Conservation (phyloP, 441 rosid genomes). For the Gossypium davidsonii region DNA sequence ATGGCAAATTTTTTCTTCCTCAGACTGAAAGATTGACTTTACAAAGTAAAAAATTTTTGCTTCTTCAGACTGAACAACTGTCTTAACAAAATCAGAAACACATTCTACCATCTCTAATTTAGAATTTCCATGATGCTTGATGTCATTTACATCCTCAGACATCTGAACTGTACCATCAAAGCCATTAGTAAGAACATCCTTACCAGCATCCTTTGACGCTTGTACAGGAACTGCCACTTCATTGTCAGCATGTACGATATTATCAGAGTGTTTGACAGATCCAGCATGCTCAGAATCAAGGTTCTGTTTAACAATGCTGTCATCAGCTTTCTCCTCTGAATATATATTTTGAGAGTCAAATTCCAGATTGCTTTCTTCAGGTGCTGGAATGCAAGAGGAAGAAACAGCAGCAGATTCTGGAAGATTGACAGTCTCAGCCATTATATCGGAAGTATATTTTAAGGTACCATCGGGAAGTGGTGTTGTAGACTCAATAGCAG, state of each 20-base stretch:
- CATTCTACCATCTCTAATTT: not conserved
- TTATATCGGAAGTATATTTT: slow-evolving; percentile 25
- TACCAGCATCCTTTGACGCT: slow-evolving; percentile 1
- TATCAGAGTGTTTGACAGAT: slow-evolving; percentile 10
- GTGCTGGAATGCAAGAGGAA: not conserved
- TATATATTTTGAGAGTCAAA: slow-evolving; percentile 4
- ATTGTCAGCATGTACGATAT: not conserved
- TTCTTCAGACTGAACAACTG: not conserved
- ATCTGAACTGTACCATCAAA: not conserved
- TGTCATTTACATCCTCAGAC: slow-evolving; percentile 6
- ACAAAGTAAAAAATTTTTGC: not conserved
- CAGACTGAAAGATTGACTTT: not conserved
- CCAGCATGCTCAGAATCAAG: slow-evolving; percentile 5
- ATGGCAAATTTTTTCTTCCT: not conserved
- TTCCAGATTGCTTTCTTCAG: slow-evolving; percentile 1
- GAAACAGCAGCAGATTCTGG: not conserved
- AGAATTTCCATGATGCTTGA: slow-evolving; percentile 2
- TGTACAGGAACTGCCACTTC: slow-evolving; percentile 13
- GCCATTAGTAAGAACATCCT: not conserved
- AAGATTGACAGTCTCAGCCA: slow-evolving; percentile 17
- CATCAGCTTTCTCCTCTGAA: slow-evolving; percentile 19
- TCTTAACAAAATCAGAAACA: slow-evolving; percentile 5
- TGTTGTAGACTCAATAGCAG: slow-evolving; percentile 25
- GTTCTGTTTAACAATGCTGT: slow-evolving; percentile 4
- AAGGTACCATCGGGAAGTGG: slow-evolving; percentile 27